Conservation (phyloP, 345 rosid genomes). For the Turritis glabra region DNA sequence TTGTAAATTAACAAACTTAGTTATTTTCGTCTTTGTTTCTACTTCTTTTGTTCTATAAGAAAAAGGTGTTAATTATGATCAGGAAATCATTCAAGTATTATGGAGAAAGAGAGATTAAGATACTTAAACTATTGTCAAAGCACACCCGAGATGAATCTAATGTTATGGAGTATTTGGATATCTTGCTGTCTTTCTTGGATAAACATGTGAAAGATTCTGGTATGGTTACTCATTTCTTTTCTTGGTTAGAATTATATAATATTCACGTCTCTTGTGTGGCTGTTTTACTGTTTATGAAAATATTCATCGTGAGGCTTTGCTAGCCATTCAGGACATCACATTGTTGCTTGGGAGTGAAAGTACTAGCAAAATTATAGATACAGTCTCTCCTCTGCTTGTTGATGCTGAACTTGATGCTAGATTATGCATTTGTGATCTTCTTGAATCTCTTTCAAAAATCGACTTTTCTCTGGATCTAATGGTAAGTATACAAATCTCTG, state of each 20-base stretch:
- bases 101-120: conserved; percentile 51
- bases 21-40: background rate
- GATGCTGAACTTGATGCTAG: conserved; percentile 54
- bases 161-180: conserved; percentile 58
- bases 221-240: conserved; percentile 33
- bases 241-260: background rate
- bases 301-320: conserved; percentile 50
- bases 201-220: conserved; percentile 56
- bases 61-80: conserved; percentile 14
- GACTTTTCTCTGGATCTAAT: conserved; percentile 55
- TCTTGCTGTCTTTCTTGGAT: conserved; percentile 60
- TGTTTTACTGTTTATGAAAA: conserved; percentile 44
- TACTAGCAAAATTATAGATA: conserved; percentile 47
- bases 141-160: conserved; percentile 48
- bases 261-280: conserved; percentile 5
- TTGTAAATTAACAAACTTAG: background rate
- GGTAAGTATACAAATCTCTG: conserved; percentile 46
- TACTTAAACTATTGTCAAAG: conserved; percentile 62
- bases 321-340: conserved; percentile 56
- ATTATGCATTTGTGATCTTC: conserved; percentile 64
- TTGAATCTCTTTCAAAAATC: conserved; percentile 55
- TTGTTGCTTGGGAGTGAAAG: conserved; percentile 48
- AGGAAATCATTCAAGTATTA: conserved; percentile 67
- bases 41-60: background rate
- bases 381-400: conserved; percentile 63